A percentile compares a stretch with the other conserved stretches of the same genome.
Conservation (phyloP, 1,284 basidiomycete genomes). For the Apiotrichum montevideense region DNA sequence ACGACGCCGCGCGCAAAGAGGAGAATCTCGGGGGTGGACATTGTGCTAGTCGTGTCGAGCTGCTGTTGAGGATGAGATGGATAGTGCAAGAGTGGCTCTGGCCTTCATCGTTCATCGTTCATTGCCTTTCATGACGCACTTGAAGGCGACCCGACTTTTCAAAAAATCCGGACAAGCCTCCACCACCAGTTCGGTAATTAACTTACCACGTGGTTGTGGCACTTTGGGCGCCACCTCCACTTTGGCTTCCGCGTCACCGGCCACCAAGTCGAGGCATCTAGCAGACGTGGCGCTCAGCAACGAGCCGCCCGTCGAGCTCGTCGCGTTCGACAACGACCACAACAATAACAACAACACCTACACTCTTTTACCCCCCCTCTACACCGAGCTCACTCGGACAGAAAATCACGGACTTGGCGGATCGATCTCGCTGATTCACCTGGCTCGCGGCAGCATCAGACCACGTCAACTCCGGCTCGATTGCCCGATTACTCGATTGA, state of each 20-base stretch:
- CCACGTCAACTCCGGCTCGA: no score
- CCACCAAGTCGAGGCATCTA: background rate
- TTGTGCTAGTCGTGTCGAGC: background rate
- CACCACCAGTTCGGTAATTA: background rate
- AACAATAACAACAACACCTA: background rate
- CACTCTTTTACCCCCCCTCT: no score
- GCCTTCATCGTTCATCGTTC: background rate
- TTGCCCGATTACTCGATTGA: no score
- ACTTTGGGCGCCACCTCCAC: background rate
- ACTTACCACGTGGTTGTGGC: constrained; percentile 2
- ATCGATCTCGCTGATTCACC: no score
- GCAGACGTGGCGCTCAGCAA: background rate
- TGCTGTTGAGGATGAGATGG: background rate
- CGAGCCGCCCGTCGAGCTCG: no score
- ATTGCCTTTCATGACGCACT: background rate
- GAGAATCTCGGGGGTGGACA: constrained; percentile 24
- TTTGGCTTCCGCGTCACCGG: background rate
- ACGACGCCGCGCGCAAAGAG: constrained; percentile 78
- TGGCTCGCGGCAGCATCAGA: no score
- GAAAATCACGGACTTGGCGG: no score
- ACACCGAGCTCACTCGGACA: no score
- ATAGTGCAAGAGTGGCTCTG: background rate
- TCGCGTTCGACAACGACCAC: background rate
- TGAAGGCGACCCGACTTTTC: background rate
- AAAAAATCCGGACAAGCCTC: background rate